These are phyloP conservation scores for Hevea brasiliensis DNA, from an alignment of 345 rosid genomes.

Conservation along the genomic window DNA sequence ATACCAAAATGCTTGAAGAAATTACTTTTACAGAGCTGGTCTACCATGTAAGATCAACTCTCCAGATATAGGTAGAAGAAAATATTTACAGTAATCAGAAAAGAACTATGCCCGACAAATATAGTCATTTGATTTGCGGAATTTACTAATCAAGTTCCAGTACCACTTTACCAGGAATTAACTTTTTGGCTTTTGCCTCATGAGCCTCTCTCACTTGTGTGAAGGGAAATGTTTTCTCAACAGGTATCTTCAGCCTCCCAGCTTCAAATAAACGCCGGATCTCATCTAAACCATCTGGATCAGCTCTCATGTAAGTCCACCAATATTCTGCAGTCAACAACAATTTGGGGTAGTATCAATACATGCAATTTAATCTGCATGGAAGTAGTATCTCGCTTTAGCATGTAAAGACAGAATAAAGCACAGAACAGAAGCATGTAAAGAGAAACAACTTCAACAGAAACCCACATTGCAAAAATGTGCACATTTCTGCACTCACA, in stretches of 20 bases:
- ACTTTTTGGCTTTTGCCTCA: constrained; percentile 69
- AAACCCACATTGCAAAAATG: not conserved
- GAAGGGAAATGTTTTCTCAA: constrained; percentile 76
- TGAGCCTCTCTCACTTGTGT: constrained; percentile 84
- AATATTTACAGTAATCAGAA: constrained; percentile 7
- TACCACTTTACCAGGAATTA: constrained; percentile 80
- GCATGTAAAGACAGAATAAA: not conserved
- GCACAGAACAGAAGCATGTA: not conserved
- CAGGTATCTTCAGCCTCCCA: constrained; percentile 73
- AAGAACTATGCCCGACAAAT: not conserved
- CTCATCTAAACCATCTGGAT: constrained; percentile 77
- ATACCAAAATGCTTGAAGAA: constrained; percentile 9
- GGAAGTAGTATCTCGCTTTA: not conserved
- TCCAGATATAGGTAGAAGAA: constrained; percentile 2
- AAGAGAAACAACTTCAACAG: not conserved
- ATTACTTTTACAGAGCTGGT: not conserved
- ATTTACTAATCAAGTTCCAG: constrained; percentile 55
- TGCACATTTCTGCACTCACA: not conserved
- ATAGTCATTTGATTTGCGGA: not conserved
- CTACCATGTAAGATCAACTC: constrained; percentile 3
- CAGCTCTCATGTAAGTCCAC: constrained; percentile 93
- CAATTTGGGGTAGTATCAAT: not conserved
- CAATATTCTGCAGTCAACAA: constrained; percentile 54
- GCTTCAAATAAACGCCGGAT: constrained; percentile 69
- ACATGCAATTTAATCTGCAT: not conserved